Percentiles rank a stretch among this genome's conserved stretches.
phyloP scores from a whole-genome alignment of 345 rosid species.

The Orychophragmus violaceus region DNA sequence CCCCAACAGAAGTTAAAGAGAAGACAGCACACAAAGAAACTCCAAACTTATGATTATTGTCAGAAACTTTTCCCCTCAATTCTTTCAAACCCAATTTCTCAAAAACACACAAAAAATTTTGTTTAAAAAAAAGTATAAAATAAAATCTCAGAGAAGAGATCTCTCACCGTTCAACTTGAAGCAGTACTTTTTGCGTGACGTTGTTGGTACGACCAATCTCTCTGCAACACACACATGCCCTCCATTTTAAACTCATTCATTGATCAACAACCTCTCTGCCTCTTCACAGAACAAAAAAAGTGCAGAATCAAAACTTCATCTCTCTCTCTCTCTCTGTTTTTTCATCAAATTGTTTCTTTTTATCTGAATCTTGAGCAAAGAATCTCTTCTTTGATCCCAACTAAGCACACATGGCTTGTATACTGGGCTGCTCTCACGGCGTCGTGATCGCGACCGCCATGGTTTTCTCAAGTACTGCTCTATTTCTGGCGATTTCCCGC shows the following conservation, averaged over 20 bases:
- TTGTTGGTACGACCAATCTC: conserved; percentile 15
- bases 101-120: too few relatives aligned
- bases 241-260: conserved; percentile 8
- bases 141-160: too few relatives aligned
- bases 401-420: conserved; percentile 21
- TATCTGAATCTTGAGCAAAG: neutral
- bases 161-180: conserved; percentile 18
- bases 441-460: conserved; percentile 74
- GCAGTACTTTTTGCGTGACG: conserved; percentile 11
- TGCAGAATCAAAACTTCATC: neutral
- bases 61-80: conserved; percentile 1
- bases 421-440: conserved; percentile 38
- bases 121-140: too few relatives aligned
- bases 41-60: conserved; percentile 12
- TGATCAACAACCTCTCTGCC: neutral
- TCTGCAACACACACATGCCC: conserved; percentile 23
- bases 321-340: neutral
- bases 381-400: neutral
- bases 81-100: neutral
- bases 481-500: conserved; percentile 60
- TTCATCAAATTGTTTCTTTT: neutral
- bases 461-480: conserved; percentile 68
- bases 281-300: neutral
- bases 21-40: conserved; percentile 3
- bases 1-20: conserved; percentile 1